phyloP scores from a whole-genome alignment of 2,329 filamentous ascomycete species.

The Talaromyces sp. region DNA sequence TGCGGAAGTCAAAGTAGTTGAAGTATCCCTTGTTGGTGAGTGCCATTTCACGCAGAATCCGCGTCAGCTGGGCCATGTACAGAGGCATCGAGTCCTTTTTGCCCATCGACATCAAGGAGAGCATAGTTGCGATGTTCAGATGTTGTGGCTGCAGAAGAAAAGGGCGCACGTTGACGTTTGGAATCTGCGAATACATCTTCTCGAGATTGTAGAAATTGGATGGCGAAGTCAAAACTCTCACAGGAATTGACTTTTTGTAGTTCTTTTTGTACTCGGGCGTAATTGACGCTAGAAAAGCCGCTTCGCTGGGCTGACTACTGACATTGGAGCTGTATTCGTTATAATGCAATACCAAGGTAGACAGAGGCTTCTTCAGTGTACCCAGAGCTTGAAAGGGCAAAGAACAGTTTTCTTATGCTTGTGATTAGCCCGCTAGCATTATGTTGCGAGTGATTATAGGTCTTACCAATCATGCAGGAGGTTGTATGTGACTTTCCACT shows the following conservation, averaged over 20 bases:
- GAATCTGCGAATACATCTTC: constrained; percentile 18
- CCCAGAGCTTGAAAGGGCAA: constrained; percentile 28
- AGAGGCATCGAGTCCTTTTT: constrained; percentile 15
- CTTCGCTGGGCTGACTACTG: constrained; percentile 45
- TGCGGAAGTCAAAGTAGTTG: constrained; percentile 19
- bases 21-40: constrained; percentile 14
- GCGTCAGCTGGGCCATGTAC: constrained; percentile 19
- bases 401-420: constrained; percentile 10
- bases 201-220: constrained; percentile 17
- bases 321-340: constrained; percentile 39
- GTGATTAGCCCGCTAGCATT: background rate
- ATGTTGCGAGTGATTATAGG: constrained; percentile 20
- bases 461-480: constrained; percentile 49
- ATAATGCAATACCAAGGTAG: constrained; percentile 53
- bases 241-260: constrained; percentile 10
- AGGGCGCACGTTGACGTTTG: constrained; percentile 15
- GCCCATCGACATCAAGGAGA: constrained; percentile 21
- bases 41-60: constrained; percentile 21
- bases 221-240: constrained; percentile 19
- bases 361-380: constrained; percentile 41
- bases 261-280: constrained; percentile 10
- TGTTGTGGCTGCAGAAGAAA: constrained; percentile 17
- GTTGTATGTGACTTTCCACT: constrained; percentile 58
- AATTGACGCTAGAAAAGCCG: constrained; percentile 24
- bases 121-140: constrained; percentile 18